Evolutionary conservation across 768 basidiomycete genomes (phyloP).

Genomic region (Termitomyces bulborhizus): DNA sequence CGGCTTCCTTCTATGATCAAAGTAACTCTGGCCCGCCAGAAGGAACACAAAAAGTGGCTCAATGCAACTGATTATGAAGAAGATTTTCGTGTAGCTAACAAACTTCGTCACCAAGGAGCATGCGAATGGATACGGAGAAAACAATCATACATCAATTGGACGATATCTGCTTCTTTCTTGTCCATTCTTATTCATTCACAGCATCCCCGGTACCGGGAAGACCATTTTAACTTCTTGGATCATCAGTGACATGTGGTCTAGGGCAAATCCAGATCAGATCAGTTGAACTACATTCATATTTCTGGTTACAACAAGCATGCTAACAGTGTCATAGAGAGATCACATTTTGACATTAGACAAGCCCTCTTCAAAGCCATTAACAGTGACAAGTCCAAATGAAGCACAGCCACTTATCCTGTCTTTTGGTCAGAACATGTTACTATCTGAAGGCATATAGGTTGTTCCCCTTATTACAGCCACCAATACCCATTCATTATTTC

Average conservation of each 20-base stretch:
- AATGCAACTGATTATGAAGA: constrained; percentile 2
- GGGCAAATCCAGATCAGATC: neutral
- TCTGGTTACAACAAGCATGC: too few relatives aligned
- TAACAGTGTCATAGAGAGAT: too few relatives aligned
- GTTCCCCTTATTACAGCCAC: too few relatives aligned
- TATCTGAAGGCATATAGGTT: too few relatives aligned
- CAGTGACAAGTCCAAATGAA: too few relatives aligned
- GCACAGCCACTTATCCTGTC: too few relatives aligned
- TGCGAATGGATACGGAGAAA: constrained; percentile 8
- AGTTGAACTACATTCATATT: too few relatives aligned
- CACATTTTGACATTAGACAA: too few relatives aligned
- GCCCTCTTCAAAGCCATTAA: too few relatives aligned
- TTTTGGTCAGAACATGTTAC: too few relatives aligned
- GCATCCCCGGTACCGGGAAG: constrained; percentile 6
- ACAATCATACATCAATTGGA: neutral
- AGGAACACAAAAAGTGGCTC: constrained; percentile 2
- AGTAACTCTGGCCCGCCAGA: neutral
- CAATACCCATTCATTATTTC: too few relatives aligned
- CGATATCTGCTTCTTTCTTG: neutral
- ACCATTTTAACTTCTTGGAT: constrained; percentile 9
- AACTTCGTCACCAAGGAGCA: constrained; percentile 1
- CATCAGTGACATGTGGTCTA: neutral
- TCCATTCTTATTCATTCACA: constrained; percentile 3
- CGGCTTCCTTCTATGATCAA: neutral
- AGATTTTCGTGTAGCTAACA: constrained; percentile 1